Evolutionary conservation across 2,329 filamentous ascomycete genomes (phyloP).

Genomic region (Massarina eburnea): DNA sequence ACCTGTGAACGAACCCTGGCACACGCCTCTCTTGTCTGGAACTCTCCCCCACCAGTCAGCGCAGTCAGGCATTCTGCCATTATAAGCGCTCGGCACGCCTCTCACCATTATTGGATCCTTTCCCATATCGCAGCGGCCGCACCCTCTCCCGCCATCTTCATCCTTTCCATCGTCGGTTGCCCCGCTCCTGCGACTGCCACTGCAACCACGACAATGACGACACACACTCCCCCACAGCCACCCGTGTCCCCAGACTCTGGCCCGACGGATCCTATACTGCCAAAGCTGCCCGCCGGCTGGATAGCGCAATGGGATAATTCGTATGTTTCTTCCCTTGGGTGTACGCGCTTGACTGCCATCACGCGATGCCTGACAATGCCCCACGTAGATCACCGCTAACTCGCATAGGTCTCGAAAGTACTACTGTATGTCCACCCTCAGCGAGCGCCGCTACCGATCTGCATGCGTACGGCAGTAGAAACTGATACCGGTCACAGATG

Average conservation of each 20-base stretch:
- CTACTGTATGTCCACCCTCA: slow-evolving; percentile 33
- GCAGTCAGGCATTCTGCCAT: slow-evolving; percentile 12
- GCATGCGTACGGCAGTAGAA: too few relatives aligned
- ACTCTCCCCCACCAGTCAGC: slow-evolving; percentile 15
- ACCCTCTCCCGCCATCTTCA: neutral
- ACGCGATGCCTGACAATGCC: slow-evolving; percentile 16
- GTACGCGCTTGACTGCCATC: slow-evolving; percentile 7
- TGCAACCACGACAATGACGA: slow-evolving; percentile 27
- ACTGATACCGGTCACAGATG: slow-evolving; percentile 41
- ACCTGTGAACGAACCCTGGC: slow-evolving; percentile 1
- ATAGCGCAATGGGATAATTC: slow-evolving; percentile 45
- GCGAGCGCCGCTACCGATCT: neutral
- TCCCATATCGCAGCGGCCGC: neutral
- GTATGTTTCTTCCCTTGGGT: slow-evolving; percentile 24
- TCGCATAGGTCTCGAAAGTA: slow-evolving; percentile 40
- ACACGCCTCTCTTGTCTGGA: neutral
- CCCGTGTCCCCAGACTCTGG: slow-evolving; percentile 43
- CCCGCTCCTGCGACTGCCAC: slow-evolving; percentile 10
- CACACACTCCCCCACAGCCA: slow-evolving; percentile 39
- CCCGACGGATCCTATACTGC: slow-evolving; percentile 41
- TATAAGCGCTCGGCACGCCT: slow-evolving; percentile 24
- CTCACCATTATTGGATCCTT: neutral
- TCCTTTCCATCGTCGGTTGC: slow-evolving; percentile 4
- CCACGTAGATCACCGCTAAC: slow-evolving; percentile 27
- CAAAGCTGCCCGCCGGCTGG: slow-evolving; percentile 43